Percentiles rank a stretch among this genome's conserved stretches.
phyloP scores from a whole-genome alignment of 371 early-diverging fungal species.

The Sporodiniella umbellata region DNA sequence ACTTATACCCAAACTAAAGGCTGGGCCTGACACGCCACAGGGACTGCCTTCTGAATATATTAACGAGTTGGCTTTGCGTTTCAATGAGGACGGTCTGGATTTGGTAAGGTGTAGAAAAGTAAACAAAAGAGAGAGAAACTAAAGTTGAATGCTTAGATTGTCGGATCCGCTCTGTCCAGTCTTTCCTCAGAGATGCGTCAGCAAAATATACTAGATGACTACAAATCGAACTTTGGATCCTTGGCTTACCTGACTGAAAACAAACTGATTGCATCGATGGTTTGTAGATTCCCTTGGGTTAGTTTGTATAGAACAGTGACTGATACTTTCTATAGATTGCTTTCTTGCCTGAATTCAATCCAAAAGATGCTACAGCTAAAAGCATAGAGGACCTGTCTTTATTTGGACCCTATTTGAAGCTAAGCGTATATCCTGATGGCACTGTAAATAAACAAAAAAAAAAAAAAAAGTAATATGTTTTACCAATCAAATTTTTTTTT shows the following conservation, averaged over 20 bases:
- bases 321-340: slow-evolving; percentile 33
- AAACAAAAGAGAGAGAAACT: background rate
- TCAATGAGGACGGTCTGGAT: slow-evolving; percentile 61
- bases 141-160: slow-evolving; percentile 27
- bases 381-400: slow-evolving; percentile 66
- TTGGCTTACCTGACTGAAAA: slow-evolving; percentile 40
- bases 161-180: slow-evolving; percentile 48
- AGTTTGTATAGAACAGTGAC: background rate
- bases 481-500: background rate
- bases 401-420: slow-evolving; percentile 72
- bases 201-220: slow-evolving; percentile 56
- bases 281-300: slow-evolving; percentile 21
- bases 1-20: slow-evolving; percentile 42
- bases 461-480: background rate
- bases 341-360: slow-evolving; percentile 59
- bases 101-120: slow-evolving; percentile 27
- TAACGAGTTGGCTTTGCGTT: slow-evolving; percentile 46
- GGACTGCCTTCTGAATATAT: slow-evolving; percentile 55
- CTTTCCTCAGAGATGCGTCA: slow-evolving; percentile 39
- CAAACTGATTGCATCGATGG: slow-evolving; percentile 54
- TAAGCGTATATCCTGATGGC: slow-evolving; percentile 57
- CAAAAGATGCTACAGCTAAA: slow-evolving; percentile 48
- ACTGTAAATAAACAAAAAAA: slow-evolving; percentile 31
- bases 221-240: slow-evolving; percentile 51
- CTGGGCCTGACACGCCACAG: slow-evolving; percentile 41